phyloP scores from a whole-genome alignment of 2,329 filamentous ascomycete genomes.

The Colletotrichum sp. region DNA sequence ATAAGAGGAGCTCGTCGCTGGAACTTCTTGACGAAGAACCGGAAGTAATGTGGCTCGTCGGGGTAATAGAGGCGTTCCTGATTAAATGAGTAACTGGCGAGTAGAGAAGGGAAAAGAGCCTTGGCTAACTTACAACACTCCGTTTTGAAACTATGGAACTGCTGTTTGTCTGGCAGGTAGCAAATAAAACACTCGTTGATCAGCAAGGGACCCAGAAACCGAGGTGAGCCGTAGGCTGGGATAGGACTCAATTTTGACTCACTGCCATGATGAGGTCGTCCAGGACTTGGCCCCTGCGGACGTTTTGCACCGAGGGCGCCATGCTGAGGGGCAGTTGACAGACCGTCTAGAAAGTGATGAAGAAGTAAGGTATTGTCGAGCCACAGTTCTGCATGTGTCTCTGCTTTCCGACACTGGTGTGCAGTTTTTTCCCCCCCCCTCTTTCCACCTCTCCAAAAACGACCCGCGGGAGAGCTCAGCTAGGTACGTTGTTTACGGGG shows the following conservation, averaged over 20 bases:
- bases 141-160: conserved; percentile 92
- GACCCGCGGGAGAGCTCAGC: background rate
- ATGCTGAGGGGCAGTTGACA: background rate
- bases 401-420: background rate
- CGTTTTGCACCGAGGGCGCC: background rate
- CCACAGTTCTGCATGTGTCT: background rate
- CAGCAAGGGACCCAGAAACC: background rate
- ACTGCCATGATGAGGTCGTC: conserved; percentile 64
- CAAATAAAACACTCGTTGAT: background rate
- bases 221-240: background rate
- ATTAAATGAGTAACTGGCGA: background rate
- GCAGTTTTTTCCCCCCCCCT: background rate
- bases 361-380: background rate
- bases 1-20: conserved; percentile 85
- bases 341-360: background rate
- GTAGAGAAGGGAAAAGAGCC: background rate
- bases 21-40: conserved; percentile 85
- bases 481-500: background rate
- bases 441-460: background rate
- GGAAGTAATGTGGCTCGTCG: conserved; percentile 80
- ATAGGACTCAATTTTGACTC: conserved; percentile 28
- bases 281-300: conserved; percentile 8
- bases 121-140: conserved; percentile 69
- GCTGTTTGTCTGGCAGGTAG: conserved; percentile 71
- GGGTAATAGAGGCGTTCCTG: conserved; percentile 72